These are phyloP conservation scores for Phytophthora hybrid DNA, from an alignment of 352 stramenopile species.

Conservation along the genomic window DNA sequence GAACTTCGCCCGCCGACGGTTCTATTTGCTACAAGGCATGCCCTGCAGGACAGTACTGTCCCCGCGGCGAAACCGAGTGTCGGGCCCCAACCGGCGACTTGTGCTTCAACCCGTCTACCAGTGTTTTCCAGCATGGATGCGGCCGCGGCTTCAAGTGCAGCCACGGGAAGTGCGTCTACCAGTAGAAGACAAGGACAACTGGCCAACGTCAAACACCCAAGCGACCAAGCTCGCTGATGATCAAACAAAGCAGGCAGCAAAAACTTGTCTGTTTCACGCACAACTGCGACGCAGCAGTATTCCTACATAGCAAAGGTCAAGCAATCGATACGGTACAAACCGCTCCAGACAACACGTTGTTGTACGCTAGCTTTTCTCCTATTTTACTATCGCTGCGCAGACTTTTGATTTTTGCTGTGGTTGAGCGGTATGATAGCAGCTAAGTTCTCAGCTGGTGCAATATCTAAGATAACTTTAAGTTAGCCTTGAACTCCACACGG, in stretches of 20 bases:
- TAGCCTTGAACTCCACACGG: too few species aligned
- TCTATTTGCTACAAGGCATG: slow-evolving; percentile 21
- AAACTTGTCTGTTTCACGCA: not conserved
- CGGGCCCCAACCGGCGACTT: slow-evolving; percentile 6
- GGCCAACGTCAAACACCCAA: not conserved
- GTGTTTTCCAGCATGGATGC: slow-evolving; percentile 22
- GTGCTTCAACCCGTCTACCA: slow-evolving; percentile 37
- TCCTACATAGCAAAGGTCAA: not conserved
- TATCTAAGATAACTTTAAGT: too few species aligned
- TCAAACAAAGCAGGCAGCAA: not conserved
- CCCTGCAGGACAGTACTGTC: slow-evolving; percentile 23
- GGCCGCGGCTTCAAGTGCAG: slow-evolving; percentile 24
- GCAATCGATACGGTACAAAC: not conserved
- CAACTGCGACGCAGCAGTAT: not conserved
- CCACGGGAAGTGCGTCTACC: slow-evolving; percentile 29
- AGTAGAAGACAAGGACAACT: slow-evolving; percentile 10
- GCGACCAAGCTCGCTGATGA: not conserved
- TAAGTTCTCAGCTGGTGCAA: too few species aligned
- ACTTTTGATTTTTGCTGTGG: too few species aligned
- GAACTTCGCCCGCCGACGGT: not conserved
- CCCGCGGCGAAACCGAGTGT: slow-evolving; percentile 14
- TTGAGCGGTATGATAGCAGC: too few species aligned
- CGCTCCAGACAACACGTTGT: not conserved
- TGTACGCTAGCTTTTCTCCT: too few species aligned
- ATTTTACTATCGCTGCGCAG: too few species aligned